Evolutionary conservation across 2,329 filamentous ascomycete species (phyloP).

Genomic region (Diaporthe aspalathi): DNA sequence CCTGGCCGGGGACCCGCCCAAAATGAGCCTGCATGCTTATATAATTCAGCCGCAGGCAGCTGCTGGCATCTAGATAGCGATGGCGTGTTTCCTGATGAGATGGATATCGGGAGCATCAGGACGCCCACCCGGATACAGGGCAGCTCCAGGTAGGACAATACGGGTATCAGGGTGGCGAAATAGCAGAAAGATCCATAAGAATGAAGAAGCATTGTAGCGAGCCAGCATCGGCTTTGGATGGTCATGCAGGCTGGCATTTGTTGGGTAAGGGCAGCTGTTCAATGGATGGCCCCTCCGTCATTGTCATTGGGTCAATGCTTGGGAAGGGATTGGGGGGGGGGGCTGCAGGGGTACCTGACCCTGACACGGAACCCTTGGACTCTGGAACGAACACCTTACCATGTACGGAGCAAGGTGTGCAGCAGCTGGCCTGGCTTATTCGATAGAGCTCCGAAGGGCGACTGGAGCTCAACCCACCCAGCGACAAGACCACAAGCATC

Average conservation of each 20-base stretch:
- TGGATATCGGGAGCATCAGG: background rate
- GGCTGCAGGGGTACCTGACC: background rate
- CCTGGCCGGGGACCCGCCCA: background rate
- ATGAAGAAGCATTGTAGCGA: no score
- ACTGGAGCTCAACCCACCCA: background rate
- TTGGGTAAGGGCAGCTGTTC: no score
- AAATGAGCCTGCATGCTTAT: conserved; percentile 4
- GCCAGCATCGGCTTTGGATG: no score
- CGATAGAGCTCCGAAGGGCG: background rate
- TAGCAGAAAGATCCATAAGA: no score
- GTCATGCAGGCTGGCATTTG: no score
- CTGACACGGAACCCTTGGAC: background rate
- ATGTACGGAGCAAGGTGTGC: no score
- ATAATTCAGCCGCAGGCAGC: conserved; percentile 1
- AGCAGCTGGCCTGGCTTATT: background rate
- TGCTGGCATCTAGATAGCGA: background rate
- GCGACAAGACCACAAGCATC: background rate
- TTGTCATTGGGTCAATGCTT: background rate
- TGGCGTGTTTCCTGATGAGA: background rate
- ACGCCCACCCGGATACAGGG: background rate
- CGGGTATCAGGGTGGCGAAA: no score
- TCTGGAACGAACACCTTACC: conserved; percentile 21
- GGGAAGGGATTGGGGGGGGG: no score
- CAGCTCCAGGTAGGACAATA: background rate
- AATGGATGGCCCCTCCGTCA: background rate